Evolutionary conservation across 225 moss, liverwort and hornwort species (phyloP).

Genomic region (Rhytidiadelphus loreus): DNA sequence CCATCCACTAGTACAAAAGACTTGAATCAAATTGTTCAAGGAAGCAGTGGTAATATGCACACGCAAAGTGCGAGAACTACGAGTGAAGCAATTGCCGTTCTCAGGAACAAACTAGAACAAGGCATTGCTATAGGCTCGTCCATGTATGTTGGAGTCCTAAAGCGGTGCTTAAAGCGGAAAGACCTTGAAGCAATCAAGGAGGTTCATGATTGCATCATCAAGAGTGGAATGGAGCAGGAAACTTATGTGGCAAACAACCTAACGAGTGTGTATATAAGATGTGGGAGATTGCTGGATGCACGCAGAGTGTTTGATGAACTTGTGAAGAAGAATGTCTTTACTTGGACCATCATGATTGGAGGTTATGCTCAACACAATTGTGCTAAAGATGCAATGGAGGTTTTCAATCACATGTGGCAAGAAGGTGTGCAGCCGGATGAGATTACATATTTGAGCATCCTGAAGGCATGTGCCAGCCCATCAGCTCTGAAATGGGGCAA

Average conservation of each 20-base stretch:
- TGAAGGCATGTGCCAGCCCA: neutral
- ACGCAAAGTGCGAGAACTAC: neutral
- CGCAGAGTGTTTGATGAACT: neutral
- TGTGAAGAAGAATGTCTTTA: neutral
- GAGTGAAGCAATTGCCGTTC: neutral
- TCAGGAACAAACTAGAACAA: neutral
- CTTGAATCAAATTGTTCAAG: neutral
- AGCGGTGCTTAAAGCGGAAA: neutral
- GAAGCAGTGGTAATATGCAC: too few species aligned
- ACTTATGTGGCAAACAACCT: neutral
- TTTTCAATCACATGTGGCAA: neutral
- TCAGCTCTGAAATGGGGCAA: neutral
- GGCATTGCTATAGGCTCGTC: neutral
- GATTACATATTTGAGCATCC: neutral
- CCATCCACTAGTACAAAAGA: neutral
- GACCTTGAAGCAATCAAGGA: neutral
- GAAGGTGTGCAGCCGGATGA: neutral
- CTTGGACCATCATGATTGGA: neutral
- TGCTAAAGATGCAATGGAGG: neutral
- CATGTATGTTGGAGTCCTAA: neutral
- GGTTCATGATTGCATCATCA: neutral
- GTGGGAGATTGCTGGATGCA: neutral
- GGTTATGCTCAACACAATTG: neutral
- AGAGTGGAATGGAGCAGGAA: neutral
- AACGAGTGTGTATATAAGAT: neutral